Conservation (phyloP, 2,329 filamentous ascomycete genomes). For the Alternaria brassicae region DNA sequence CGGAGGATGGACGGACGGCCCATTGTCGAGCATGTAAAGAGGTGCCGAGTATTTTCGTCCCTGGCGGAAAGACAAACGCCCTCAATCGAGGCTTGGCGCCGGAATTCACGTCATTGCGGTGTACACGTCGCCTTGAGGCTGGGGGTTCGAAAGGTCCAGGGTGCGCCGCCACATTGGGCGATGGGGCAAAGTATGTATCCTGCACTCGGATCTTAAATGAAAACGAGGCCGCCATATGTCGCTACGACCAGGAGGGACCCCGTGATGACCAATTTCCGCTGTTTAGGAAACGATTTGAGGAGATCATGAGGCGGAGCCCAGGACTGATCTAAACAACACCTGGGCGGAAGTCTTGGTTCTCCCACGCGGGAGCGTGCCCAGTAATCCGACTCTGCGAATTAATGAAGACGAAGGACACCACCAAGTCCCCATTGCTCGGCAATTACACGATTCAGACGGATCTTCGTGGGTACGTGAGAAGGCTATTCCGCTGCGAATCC, state of each 20-base stretch:
- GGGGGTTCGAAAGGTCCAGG: slow-evolving; percentile 7
- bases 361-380: slow-evolving; percentile 7
- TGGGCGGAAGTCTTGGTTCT: slow-evolving; percentile 2
- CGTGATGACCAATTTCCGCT: slow-evolving; percentile 6
- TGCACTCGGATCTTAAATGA: not conserved
- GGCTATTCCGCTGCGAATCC: not conserved
- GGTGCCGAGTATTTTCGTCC: slow-evolving; percentile 32
- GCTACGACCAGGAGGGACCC: not conserved
- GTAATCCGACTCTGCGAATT: slow-evolving; percentile 12
- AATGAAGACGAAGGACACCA: not conserved
- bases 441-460: not conserved
- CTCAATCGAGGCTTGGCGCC: slow-evolving; percentile 12
- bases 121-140: slow-evolving; percentile 24
- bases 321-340: slow-evolving; percentile 6
- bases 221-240: not conserved
- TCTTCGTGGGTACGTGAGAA: not conserved
- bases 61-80: not conserved
- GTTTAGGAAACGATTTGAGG: slow-evolving; percentile 4
- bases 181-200: not conserved
- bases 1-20: slow-evolving; percentile 28
- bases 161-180: not conserved
- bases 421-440: not conserved
- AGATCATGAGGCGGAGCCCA: slow-evolving; percentile 24
- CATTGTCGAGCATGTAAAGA: slow-evolving; percentile 26
- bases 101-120: slow-evolving; percentile 4